Evolutionary conservation across 2,329 filamentous ascomycete genomes (phyloP), one percentile per base, ranked within the genome.

Genomic region (Rosellinia necatrix): DNA sequence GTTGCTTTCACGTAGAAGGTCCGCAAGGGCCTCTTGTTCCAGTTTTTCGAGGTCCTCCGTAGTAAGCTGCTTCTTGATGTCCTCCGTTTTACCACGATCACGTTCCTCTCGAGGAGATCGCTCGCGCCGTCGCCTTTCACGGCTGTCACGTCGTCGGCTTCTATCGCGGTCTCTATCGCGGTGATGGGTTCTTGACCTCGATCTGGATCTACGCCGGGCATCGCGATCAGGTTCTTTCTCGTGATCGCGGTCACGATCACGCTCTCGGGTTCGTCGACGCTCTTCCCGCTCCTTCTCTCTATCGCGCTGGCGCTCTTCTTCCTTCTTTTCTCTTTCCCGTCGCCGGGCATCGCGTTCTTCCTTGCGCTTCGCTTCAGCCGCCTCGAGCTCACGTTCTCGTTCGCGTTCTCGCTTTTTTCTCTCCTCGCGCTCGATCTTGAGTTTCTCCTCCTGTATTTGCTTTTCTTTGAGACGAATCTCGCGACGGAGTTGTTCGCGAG

Each of bases 401-500:
- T 80, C 78, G 22, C 73, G 75, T 56, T 81, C 79, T 25, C 75
- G 72, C 49, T 75, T 75, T 65, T 78, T 80, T 30, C 79, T 80
- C 72, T 83, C 80, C 67, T 86, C 81, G 22, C 76, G 76, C 35
- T 82, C 81, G 38, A 85, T 81, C 50, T 81, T 79, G 24, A 77
- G 77, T 66, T 85, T 85, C 70, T 87, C 83, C 66, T 83, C 85
- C 52, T 87, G 80, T 29, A 84, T 81, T 51, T 83, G 81, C 17
- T 78, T 78, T 60, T 87, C 82, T 61, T 84, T 81, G 40, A 78
- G 78, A 49, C 81, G 77, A 15, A 86, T 74, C 63, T 87, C 83
- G 42, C 86, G 81, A 51, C 85, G 79, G 8, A 85, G 76, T 29
- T 79, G 80, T 59, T 87, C 84, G 9, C 89, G 82, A 51, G 86